A percentile compares a stretch with the other conserved stretches of the same genome.
These are phyloP conservation scores for Penicillium sp. DNA, from an alignment of 2,329 filamentous ascomycete genomes.

Conservation along the genomic window DNA sequence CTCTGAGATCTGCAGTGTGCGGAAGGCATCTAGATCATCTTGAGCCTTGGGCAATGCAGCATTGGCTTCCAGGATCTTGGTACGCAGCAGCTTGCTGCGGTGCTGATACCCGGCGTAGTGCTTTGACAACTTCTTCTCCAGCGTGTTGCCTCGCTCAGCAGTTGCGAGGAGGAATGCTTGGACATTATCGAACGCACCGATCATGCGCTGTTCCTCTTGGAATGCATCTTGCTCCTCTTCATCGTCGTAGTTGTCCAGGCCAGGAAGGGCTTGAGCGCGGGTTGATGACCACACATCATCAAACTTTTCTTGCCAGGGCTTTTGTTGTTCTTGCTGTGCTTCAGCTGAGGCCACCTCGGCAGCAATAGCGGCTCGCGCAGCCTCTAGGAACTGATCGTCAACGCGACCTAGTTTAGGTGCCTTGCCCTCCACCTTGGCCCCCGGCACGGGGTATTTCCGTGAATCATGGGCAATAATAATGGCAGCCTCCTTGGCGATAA, in stretches of 20 bases:
- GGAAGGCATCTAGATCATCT: conserved; percentile 73
- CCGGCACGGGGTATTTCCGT: conserved; percentile 71
- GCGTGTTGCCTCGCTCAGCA: conserved; percentile 80
- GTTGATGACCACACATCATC: conserved; percentile 56
- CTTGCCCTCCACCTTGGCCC: conserved; percentile 66
- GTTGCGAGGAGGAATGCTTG: conserved; percentile 74
- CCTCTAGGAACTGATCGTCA: conserved; percentile 71
- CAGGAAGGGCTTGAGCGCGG: conserved; percentile 64
- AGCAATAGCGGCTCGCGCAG: conserved; percentile 76
- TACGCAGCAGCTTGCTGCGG: conserved; percentile 76
- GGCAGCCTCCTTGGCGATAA: conserved; percentile 78
- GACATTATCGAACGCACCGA: conserved; percentile 73
- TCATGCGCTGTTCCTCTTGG: conserved; percentile 62
- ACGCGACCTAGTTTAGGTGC: conserved; percentile 65
- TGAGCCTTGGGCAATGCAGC: conserved; percentile 74
- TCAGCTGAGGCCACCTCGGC: conserved; percentile 64
- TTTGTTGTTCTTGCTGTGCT: conserved; percentile 57
- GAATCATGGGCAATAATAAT: conserved; percentile 83
- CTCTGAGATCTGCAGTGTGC: conserved; percentile 77
- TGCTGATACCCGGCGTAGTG: conserved; percentile 90
- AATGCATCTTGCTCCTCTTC: conserved; percentile 72
- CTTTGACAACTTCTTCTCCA: conserved; percentile 90
- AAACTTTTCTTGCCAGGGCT: conserved; percentile 53
- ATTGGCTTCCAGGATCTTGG: conserved; percentile 77
- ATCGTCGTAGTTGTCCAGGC: conserved; percentile 78